Percentiles rank a stretch among this genome's conserved stretches.
phyloP scores from a whole-genome alignment of 495 filamentous ascomycete species.

The Aspergillus biplanus region DNA sequence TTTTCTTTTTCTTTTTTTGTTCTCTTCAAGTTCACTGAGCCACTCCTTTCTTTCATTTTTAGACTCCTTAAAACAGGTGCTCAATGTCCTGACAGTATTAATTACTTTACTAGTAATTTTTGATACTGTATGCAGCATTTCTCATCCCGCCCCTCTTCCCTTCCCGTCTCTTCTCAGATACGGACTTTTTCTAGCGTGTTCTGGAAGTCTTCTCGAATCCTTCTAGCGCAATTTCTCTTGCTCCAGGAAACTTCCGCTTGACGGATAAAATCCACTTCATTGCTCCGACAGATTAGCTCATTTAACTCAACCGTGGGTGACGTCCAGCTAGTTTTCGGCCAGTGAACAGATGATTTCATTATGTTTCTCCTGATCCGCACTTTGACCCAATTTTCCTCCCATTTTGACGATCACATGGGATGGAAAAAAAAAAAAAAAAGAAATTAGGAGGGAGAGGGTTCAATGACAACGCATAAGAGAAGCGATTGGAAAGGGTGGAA shows the following conservation, averaged over 20 bases:
- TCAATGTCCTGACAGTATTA: too few species aligned
- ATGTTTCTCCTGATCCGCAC: constrained; percentile 2
- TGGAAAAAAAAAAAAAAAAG: neutral
- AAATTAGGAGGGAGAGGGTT: neutral
- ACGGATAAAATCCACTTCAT: neutral
- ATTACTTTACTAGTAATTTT: too few species aligned
- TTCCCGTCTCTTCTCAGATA: constrained; percentile 8
- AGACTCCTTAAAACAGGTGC: neutral
- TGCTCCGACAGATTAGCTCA: constrained; percentile 10
- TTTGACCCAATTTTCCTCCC: neutral
- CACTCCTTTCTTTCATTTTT: neutral
- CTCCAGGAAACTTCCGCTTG: neutral
- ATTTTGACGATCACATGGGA: neutral
- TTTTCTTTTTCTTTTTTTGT: neutral
- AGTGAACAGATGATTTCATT: constrained; percentile 2
- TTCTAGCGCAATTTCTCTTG: constrained; percentile 32
- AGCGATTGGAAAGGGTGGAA: neutral
- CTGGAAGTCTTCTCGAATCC: constrained; percentile 41
- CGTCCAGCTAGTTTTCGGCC: neutral
- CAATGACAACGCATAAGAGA: neutral
- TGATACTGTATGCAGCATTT: too few species aligned
- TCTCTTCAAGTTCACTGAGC: neutral
- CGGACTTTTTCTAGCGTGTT: constrained; percentile 35
- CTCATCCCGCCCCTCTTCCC: neutral
- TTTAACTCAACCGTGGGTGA: constrained; percentile 21